Evolutionary conservation across 352 stramenopile genomes (phyloP).

Genomic region (Peronospora destructor): DNA sequence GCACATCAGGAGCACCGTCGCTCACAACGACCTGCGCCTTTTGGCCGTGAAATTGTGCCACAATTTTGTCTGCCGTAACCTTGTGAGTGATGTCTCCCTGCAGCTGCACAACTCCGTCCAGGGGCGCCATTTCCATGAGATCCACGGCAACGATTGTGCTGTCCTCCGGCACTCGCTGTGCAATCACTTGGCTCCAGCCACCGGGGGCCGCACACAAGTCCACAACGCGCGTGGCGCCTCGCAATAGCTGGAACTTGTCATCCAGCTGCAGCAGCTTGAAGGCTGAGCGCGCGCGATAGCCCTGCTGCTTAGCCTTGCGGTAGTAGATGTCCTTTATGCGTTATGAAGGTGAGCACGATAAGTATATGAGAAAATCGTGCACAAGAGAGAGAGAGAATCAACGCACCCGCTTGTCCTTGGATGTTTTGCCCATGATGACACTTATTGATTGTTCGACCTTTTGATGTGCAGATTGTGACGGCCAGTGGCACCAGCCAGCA

Average conservation of each 20-base stretch:
- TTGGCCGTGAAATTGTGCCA: slow-evolving; percentile 55
- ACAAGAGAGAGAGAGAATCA: neutral
- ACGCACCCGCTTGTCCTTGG: slow-evolving; percentile 88
- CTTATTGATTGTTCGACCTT: slow-evolving; percentile 15
- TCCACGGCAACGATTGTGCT: slow-evolving; percentile 71
- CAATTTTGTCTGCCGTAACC: slow-evolving; percentile 62
- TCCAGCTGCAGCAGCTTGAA: slow-evolving; percentile 99
- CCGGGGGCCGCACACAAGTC: slow-evolving; percentile 81
- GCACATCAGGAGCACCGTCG: slow-evolving; percentile 98
- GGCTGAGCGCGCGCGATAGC: slow-evolving; percentile 94
- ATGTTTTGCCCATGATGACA: slow-evolving; percentile 73
- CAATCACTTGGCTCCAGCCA: slow-evolving; percentile 83
- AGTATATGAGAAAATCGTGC: neutral
- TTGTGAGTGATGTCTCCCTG: slow-evolving; percentile 83
- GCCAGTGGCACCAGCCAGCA: slow-evolving; percentile 12
- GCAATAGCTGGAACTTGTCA: slow-evolving; percentile 94
- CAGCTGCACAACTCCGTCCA: slow-evolving; percentile 76
- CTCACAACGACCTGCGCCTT: slow-evolving; percentile 97
- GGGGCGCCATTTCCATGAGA: slow-evolving; percentile 95
- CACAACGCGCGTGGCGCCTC: slow-evolving; percentile 72
- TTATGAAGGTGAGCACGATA: neutral
- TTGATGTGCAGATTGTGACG: slow-evolving; percentile 7
- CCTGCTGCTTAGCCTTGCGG: slow-evolving; percentile 88
- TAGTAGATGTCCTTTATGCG: slow-evolving; percentile 87
- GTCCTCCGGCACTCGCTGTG: slow-evolving; percentile 46